Base-by-base conservation (phyloP, 805 yeast species). In the Metschnikowia vanudenii region DNA sequence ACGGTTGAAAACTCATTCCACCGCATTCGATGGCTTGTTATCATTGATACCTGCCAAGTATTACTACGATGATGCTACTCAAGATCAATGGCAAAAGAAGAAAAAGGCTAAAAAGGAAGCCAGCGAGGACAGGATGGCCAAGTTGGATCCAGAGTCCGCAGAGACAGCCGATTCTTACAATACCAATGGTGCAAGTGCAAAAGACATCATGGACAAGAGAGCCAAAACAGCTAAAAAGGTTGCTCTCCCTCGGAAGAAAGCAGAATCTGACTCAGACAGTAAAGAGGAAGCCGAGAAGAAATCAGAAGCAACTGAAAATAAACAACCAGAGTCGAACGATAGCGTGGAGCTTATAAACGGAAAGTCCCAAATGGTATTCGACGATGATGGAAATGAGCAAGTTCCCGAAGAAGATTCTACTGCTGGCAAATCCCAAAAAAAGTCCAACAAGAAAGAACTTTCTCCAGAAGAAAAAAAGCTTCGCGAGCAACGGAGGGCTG, bases 31-130 rank as follows among this genome's bases (percentile, higher is more conserved):
- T 62, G 96, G 97, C 19, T 72, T 92, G 43, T 73, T 92, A 49
- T 88, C 97, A 17, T 72, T 92, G 64, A 91, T 92, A 48, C 97
- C 98, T 3, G 96, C 97, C 2, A 89, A 90, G 61, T 90, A 85
- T 61, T 92, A 92, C 64, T 90, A 88, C 63, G 97, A 91, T 64
- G 96, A 87, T 33, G 92, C 88, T 48, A 84, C 92, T 2, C 82
- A 85, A 57, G 84, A 84, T 43, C 97, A 92, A 67, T 91, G 97
- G 97, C 83, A 84, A 57, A 85, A 84, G 57, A 87, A 82, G 70
- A 88, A 89, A 71, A 79, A 83, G 67, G 66, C 81, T 26, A 86
- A 85, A 56, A 80, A 76, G 44, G 89, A 88, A 54, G 65, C 74
- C 17, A 79, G 74, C 54, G 74, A 70, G 43, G 81, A 79, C 52